phyloP scores from a whole-genome alignment of 2,329 filamentous ascomycete species.

The Sporothrix curviconia region DNA sequence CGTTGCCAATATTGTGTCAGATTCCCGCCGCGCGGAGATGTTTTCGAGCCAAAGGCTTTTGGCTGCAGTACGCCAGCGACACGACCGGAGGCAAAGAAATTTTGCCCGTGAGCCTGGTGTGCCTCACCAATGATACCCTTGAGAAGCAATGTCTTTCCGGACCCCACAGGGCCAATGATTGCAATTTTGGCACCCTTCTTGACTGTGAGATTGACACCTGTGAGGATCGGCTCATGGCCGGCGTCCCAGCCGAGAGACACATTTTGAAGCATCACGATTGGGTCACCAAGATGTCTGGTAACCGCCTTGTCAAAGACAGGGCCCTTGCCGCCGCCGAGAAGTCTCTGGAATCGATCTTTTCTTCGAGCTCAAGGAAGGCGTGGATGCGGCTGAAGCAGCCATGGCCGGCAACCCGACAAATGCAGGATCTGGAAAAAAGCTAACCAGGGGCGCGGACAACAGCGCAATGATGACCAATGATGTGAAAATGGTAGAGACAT shows the following conservation, averaged over 20 bases:
- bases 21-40: slow-evolving; percentile 30
- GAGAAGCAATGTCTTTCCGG: not conserved
- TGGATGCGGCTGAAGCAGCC: not conserved
- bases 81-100: not conserved
- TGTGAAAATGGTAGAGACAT: slow-evolving; percentile 24
- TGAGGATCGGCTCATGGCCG: not conserved
- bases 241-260: not conserved
- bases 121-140: not conserved
- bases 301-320: not conserved
- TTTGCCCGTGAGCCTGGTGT: not conserved
- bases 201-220: not conserved
- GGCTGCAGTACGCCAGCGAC: slow-evolving; percentile 37
- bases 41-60: slow-evolving; percentile 39
- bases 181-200: not conserved
- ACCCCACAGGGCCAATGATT: not conserved
- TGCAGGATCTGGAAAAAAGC: slow-evolving; percentile 3
- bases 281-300: not conserved
- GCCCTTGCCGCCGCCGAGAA: not conserved
- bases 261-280: not conserved
- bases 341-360: not conserved
- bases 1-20: slow-evolving; percentile 28
- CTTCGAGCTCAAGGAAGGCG: not conserved
- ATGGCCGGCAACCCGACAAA: slow-evolving; percentile 5
- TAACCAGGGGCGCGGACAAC: slow-evolving; percentile 28
- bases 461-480: slow-evolving; percentile 33